phyloP scores from a whole-genome alignment of 1,284 basidiomycete genomes.

The Lentinus polychrous region DNA sequence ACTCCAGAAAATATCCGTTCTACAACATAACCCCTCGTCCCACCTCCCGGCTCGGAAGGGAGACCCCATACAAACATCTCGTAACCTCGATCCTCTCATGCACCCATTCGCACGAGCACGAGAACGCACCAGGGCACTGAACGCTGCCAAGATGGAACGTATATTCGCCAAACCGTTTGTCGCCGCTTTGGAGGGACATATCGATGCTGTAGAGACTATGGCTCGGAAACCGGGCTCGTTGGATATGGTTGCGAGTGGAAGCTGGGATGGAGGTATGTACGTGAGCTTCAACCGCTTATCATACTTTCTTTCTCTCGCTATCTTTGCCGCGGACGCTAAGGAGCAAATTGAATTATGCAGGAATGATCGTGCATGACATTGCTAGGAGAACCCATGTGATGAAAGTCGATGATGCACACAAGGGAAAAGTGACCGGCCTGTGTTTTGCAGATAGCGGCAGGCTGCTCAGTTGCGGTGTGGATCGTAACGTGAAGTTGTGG shows the following conservation, averaged over 20 bases:
- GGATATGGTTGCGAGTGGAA: conserved; percentile 84
- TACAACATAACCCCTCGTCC: conserved; percentile 76
- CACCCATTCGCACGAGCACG: conserved; percentile 92
- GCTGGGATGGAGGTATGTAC: conserved; percentile 86
- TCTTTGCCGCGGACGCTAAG: conserved; percentile 4
- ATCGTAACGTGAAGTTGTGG: conserved; percentile 93
- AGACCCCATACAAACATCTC: conserved; percentile 80
- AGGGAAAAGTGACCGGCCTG: conserved; percentile 87
- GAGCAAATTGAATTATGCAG: conserved; percentile 30
- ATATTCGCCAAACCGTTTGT: conserved; percentile 98
- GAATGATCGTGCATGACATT: conserved; percentile 87
- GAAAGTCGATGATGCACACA: conserved; percentile 78
- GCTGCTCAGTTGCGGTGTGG: conserved; percentile 87
- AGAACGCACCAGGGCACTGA: conserved; percentile 91
- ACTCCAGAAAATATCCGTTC: conserved; percentile 77
- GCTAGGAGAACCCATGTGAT: conserved; percentile 61
- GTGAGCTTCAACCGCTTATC: not conserved
- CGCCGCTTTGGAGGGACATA: conserved; percentile 85
- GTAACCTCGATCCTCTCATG: conserved; percentile 90
- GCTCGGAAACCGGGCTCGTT: conserved; percentile 75
- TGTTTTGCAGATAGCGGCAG: conserved; percentile 65
- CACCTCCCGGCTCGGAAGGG: conserved; percentile 70
- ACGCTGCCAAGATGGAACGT: conserved; percentile 93
- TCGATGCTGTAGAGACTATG: conserved; percentile 92
- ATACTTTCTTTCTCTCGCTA: conserved; percentile 12